A percentile compares a stretch with the other conserved stretches of the same genome.
Conservation (phyloP, 2,329 filamentous ascomycete genomes). For the Trichoderma harzianum region DNA sequence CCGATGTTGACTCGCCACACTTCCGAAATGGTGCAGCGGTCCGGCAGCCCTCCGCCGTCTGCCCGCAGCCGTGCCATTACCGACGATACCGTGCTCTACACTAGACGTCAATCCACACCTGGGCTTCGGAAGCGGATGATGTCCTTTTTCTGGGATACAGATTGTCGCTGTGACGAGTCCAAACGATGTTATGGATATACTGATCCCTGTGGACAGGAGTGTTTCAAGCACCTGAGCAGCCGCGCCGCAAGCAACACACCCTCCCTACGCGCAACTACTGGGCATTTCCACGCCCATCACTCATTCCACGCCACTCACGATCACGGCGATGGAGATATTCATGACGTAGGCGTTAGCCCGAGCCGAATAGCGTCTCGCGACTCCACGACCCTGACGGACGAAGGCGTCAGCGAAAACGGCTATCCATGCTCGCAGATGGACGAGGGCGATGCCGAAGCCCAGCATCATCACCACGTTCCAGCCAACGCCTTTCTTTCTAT, state of each 20-base stretch:
- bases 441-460: conserved; percentile 46
- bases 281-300: conserved; percentile 30
- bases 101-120: conserved; percentile 51
- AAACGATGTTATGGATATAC: conserved; percentile 63
- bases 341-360: conserved; percentile 32
- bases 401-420: conserved; percentile 23
- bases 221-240: conserved; percentile 55
- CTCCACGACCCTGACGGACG: conserved; percentile 27
- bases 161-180: conserved; percentile 57
- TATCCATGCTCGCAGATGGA: conserved; percentile 29
- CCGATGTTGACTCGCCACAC: conserved; percentile 29
- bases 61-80: conserved; percentile 28
- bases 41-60: conserved; percentile 24
- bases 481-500: conserved; percentile 91
- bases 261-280: conserved; percentile 42
- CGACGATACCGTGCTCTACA: conserved; percentile 27
- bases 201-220: conserved; percentile 64
- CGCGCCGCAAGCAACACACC: conserved; percentile 35
- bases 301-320: conserved; percentile 28
- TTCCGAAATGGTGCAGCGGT: conserved; percentile 27
- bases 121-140: conserved; percentile 55
- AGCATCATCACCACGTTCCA: conserved; percentile 91
- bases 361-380: conserved; percentile 41
- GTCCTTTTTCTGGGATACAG: conserved; percentile 64
- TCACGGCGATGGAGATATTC: conserved; percentile 26